phyloP scores from a whole-genome alignment of 2,329 filamentous ascomycete genomes.

The Madurella fahalii region DNA sequence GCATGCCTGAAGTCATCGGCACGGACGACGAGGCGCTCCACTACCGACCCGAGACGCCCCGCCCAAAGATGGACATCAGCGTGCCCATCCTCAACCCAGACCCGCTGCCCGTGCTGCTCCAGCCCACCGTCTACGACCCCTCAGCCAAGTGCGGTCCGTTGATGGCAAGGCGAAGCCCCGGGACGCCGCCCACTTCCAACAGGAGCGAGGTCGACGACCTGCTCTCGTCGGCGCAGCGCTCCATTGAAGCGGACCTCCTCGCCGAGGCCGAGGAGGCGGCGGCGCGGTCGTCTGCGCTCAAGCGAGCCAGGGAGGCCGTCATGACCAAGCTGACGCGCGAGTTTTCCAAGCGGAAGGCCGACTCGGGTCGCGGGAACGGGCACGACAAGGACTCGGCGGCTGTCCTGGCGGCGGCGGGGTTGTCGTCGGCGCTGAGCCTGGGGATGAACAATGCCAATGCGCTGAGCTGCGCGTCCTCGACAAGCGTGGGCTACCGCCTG shows the following conservation, averaged over 20 bases:
- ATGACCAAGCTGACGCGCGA: slow-evolving; percentile 55
- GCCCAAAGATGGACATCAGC: slow-evolving; percentile 38
- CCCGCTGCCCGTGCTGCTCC: slow-evolving; percentile 49
- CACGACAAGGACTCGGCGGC: slow-evolving; percentile 31
- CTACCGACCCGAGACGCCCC: slow-evolving; percentile 20
- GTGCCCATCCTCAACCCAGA: slow-evolving; percentile 48
- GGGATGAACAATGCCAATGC: background rate
- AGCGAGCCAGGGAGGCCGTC: slow-evolving; percentile 57
- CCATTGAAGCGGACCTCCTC: slow-evolving; percentile 54
- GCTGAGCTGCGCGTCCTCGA: slow-evolving; percentile 27
- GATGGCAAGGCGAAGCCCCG: background rate
- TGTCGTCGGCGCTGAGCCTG: slow-evolving; percentile 15
- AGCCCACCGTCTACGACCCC: slow-evolving; percentile 55
- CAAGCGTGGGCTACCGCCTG: slow-evolving; percentile 36
- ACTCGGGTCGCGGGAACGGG: background rate
- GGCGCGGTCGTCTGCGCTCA: slow-evolving; percentile 51
- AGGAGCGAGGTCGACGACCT: slow-evolving; percentile 33
- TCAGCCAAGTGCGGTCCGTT: slow-evolving; percentile 19
- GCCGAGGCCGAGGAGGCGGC: slow-evolving; percentile 55
- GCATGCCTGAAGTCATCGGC: slow-evolving; percentile 27
- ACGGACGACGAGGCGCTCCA: slow-evolving; percentile 29
- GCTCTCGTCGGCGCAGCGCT: slow-evolving; percentile 55
- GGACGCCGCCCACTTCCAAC: background rate
- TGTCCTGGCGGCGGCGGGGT: slow-evolving; percentile 31
- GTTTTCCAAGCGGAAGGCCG: slow-evolving; percentile 31